A percentile compares a stretch with the other conserved stretches of the same genome.
Conservation (phyloP, 2,329 filamentous ascomycete species). For the Botryotinia globosa region DNA sequence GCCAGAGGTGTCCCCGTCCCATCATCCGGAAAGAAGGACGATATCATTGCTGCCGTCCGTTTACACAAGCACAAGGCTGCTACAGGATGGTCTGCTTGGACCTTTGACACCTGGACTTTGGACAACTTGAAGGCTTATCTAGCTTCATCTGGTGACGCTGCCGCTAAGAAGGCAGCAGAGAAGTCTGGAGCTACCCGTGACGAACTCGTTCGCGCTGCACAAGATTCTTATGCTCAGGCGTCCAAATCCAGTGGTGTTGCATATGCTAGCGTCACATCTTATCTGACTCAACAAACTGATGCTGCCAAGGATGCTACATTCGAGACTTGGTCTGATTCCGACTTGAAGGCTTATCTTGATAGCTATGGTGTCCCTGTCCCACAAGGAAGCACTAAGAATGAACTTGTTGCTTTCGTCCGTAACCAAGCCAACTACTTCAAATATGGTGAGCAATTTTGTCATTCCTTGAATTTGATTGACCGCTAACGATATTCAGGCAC, state of each 20-base stretch:
- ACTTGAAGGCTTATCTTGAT: constrained; percentile 73
- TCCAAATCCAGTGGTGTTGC: constrained; percentile 55
- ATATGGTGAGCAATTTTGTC: constrained; percentile 50
- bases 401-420: constrained; percentile 68
- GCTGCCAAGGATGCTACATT: constrained; percentile 65
- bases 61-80: constrained; percentile 69
- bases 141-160: constrained; percentile 49
- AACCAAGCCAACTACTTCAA: constrained; percentile 74
- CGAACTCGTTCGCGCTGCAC: constrained; percentile 66
- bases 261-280: constrained; percentile 69
- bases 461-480: not conserved
- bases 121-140: constrained; percentile 66
- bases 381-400: constrained; percentile 47
- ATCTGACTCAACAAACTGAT: constrained; percentile 63
- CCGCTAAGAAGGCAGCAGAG: constrained; percentile 57
- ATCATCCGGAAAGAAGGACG: constrained; percentile 66
- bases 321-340: constrained; percentile 64
- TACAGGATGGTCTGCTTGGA: constrained; percentile 69
- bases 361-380: constrained; percentile 62
- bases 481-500: constrained; percentile 41
- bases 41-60: constrained; percentile 72
- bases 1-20: constrained; percentile 73
- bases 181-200: constrained; percentile 66
- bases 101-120: constrained; percentile 72
- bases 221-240: constrained; percentile 58